Percentiles rank a stretch among this genome's conserved stretches.
Evolutionary conservation across 495 filamentous ascomycete species (phyloP).

Genomic region (Aspergillus asperescens): DNA sequence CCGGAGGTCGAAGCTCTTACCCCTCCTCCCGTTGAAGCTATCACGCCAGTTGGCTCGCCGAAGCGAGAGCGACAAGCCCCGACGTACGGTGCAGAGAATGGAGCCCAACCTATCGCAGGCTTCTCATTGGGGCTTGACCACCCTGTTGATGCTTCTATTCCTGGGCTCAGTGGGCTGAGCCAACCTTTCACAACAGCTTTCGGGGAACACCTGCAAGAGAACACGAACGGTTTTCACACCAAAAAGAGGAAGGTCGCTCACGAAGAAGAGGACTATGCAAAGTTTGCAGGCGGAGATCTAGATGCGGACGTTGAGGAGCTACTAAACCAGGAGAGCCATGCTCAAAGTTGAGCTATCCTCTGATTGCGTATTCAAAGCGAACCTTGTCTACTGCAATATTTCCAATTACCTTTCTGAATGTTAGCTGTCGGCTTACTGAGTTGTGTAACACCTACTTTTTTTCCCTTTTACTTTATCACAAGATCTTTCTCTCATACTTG

Average conservation of each 20-base stretch:
- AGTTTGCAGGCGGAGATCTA: conserved; percentile 62
- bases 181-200: conserved; percentile 44
- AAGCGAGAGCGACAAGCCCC: conserved; percentile 26
- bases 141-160: conserved; percentile 38
- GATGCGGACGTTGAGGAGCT: conserved; percentile 82
- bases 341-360: conserved; percentile 6
- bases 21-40: conserved; percentile 57
- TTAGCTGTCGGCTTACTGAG: background rate
- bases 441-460: background rate
- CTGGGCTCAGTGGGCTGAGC: conserved; percentile 21
- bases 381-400: background rate
- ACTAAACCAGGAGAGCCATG: conserved; percentile 50
- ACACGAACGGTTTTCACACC: conserved; percentile 36
- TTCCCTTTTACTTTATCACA: background rate
- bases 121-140: conserved; percentile 36
- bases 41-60: conserved; percentile 45
- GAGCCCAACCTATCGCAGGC: conserved; percentile 20
- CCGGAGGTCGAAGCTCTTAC: conserved; percentile 82
- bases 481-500: background rate
- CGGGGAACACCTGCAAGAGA: conserved; percentile 29
- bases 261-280: conserved; percentile 61
- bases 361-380: background rate
- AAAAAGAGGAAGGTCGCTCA: conserved; percentile 77
- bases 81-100: conserved; percentile 21
- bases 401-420: background rate